These are phyloP conservation scores for Colletotrichum nymphaeae DNA, from an alignment of 2,329 filamentous ascomycete species.

Conservation along the genomic window DNA sequence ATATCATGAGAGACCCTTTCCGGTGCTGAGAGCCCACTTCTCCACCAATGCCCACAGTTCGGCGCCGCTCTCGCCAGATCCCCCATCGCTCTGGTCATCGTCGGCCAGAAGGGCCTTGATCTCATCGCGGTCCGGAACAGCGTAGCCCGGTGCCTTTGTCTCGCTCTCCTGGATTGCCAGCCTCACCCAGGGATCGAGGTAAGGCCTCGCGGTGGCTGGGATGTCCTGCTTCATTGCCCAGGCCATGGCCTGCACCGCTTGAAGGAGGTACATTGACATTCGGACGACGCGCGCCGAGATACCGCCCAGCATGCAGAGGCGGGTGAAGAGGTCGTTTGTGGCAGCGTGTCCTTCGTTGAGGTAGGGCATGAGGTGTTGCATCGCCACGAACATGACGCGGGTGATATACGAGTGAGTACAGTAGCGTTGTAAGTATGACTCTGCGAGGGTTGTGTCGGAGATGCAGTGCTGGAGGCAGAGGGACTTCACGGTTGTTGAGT, in stretches of 20 bases:
- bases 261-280: conserved; percentile 31
- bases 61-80: conserved; percentile 16
- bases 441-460: conserved; percentile 28
- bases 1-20: not conserved
- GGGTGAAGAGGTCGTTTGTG: conserved; percentile 22
- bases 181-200: conserved; percentile 30
- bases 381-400: conserved; percentile 25
- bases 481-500: conserved; percentile 19
- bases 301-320: conserved; percentile 30
- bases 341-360: conserved; percentile 24
- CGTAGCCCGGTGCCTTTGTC: conserved; percentile 29
- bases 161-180: conserved; percentile 25
- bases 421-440: conserved; percentile 19
- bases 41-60: conserved; percentile 32
- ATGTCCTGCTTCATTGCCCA: conserved; percentile 33
- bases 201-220: conserved; percentile 7
- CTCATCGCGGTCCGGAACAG: conserved; percentile 17
- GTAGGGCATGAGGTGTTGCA: conserved; percentile 32
- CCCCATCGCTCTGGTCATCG: not conserved
- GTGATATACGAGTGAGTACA: conserved; percentile 20
- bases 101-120: conserved; percentile 26
- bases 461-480: conserved; percentile 27
- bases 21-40: conserved; percentile 21
- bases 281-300: conserved; percentile 29
- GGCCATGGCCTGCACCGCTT: conserved; percentile 31